phyloP scores from a whole-genome alignment of 768 basidiomycete species.

The Suillus occidentalis region DNA sequence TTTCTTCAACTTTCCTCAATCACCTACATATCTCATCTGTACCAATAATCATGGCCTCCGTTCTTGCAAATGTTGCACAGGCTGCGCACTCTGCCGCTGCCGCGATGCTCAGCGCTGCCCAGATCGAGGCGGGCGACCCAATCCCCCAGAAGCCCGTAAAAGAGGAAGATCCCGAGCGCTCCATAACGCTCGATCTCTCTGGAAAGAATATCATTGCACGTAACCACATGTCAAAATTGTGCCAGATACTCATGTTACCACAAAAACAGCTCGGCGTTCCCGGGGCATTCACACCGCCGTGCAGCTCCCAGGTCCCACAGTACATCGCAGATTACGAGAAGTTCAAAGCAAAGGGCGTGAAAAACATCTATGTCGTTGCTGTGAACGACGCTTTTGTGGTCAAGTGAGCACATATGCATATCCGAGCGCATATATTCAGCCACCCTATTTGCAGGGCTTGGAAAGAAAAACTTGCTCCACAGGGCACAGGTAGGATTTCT shows the following conservation, averaged over 20 bases:
- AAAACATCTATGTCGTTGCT: conserved; percentile 67
- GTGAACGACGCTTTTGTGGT: conserved; percentile 82
- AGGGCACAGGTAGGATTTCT: conserved; percentile 50
- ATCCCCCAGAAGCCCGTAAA: conserved; percentile 58
- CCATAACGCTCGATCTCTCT: conserved; percentile 44
- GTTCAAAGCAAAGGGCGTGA: conserved; percentile 77
- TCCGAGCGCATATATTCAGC: conserved; percentile 6
- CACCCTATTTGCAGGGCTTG: conserved; percentile 49
- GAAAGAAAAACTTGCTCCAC: conserved; percentile 60
- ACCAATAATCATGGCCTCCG: conserved; percentile 43
- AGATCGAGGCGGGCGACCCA: conserved; percentile 37
- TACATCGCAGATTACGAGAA: conserved; percentile 67
- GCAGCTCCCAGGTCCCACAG: conserved; percentile 59
- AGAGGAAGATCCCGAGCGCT: conserved; percentile 50
- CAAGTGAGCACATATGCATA: conserved; percentile 31
- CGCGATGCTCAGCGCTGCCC: conserved; percentile 45
- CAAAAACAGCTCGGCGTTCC: conserved; percentile 64
- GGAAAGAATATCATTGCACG: conserved; percentile 68
- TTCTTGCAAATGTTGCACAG: conserved; percentile 45
- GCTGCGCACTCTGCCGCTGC: conserved; percentile 57
- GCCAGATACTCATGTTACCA: not conserved
- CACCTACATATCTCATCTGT: not conserved
- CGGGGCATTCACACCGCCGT: conserved; percentile 75
- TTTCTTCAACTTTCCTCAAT: not conserved
- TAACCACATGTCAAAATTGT: conserved; percentile 8